A percentile compares a stretch with the other conserved stretches of the same genome.
phyloP scores from a whole-genome alignment of 345 rosid species.

The Rhodomyrtus tomentosa region DNA sequence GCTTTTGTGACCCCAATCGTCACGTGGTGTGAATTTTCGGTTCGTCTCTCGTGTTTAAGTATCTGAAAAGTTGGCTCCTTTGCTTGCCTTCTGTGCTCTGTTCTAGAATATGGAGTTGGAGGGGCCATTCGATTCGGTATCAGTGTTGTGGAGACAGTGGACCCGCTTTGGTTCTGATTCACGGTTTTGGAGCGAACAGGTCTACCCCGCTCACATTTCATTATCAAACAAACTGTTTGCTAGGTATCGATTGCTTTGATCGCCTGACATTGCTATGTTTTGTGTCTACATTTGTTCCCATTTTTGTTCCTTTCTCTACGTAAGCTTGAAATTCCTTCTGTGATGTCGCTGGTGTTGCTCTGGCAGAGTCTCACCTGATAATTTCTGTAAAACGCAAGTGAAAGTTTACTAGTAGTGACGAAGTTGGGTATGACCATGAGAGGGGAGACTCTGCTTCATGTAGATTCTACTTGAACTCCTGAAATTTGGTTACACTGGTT shows the following conservation, averaged over 20 bases:
- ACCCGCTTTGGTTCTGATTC: slow-evolving; percentile 75
- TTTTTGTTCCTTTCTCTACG: neutral
- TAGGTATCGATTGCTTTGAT: slow-evolving; percentile 33
- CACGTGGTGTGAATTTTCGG: neutral
- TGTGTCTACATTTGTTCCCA: neutral
- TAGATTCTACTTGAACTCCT: neutral
- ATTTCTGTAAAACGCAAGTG: neutral
- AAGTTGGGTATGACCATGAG: neutral
- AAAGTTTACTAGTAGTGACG: neutral
- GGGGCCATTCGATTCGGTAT: slow-evolving; percentile 74
- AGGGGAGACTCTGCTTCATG: neutral
- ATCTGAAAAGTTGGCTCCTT: neutral
- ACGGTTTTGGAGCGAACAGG: slow-evolving; percentile 99
- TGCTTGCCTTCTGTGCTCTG: neutral
- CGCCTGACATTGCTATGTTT: neutral
- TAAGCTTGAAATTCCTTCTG: neutral
- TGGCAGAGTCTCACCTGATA: neutral
- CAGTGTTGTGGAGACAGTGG: slow-evolving; percentile 63
- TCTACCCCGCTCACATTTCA: slow-evolving; percentile 41
- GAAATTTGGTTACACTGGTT: neutral
- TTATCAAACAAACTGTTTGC: slow-evolving; percentile 26
- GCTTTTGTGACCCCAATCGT: neutral
- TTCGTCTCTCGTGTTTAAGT: neutral
- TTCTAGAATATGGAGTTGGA: slow-evolving; percentile 75
- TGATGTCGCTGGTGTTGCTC: neutral